Percentiles rank a stretch among this genome's conserved stretches.
Conservation (phyloP, 2,329 filamentous ascomycete genomes). For the Venturia asperata region DNA sequence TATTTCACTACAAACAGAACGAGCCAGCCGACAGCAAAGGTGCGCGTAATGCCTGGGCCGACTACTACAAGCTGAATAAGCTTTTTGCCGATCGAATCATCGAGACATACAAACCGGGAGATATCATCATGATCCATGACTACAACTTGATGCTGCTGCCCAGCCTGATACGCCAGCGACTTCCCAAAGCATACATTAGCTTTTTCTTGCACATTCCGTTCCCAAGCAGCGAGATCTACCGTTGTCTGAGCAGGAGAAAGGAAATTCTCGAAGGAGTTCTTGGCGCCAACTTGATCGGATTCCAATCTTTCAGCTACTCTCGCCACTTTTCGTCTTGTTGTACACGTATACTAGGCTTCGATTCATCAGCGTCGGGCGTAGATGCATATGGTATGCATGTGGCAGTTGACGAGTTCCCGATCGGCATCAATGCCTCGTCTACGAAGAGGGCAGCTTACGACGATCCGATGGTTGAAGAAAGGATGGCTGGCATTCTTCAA, state of each 20-base stretch:
- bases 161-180: slow-evolving; percentile 75
- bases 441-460: slow-evolving; percentile 71
- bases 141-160: slow-evolving; percentile 89
- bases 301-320: slow-evolving; percentile 93
- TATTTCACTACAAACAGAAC: slow-evolving; percentile 95
- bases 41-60: slow-evolving; percentile 77
- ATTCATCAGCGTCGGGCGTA: slow-evolving; percentile 75
- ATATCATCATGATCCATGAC: slow-evolving; percentile 88
- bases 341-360: slow-evolving; percentile 82
- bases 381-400: slow-evolving; percentile 85
- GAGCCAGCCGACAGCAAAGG: slow-evolving; percentile 78
- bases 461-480: slow-evolving; percentile 61
- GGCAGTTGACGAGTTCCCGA: slow-evolving; percentile 87
- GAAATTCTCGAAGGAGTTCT: slow-evolving; percentile 85
- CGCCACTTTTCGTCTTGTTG: slow-evolving; percentile 93
- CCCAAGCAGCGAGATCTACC: slow-evolving; percentile 90
- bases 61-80: slow-evolving; percentile 90
- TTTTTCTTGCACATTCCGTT: slow-evolving; percentile 95
- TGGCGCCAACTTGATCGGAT: slow-evolving; percentile 86
- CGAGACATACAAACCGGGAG: slow-evolving; percentile 83
- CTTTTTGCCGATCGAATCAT: slow-evolving; percentile 86
- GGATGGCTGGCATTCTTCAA: slow-evolving; percentile 62
- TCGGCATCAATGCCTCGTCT: slow-evolving; percentile 82
- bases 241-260: slow-evolving; percentile 80
- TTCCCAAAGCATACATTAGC: slow-evolving; percentile 85